Conservation (phyloP, 805 yeast species). For the Pichia nanzhaoensis region DNA sequence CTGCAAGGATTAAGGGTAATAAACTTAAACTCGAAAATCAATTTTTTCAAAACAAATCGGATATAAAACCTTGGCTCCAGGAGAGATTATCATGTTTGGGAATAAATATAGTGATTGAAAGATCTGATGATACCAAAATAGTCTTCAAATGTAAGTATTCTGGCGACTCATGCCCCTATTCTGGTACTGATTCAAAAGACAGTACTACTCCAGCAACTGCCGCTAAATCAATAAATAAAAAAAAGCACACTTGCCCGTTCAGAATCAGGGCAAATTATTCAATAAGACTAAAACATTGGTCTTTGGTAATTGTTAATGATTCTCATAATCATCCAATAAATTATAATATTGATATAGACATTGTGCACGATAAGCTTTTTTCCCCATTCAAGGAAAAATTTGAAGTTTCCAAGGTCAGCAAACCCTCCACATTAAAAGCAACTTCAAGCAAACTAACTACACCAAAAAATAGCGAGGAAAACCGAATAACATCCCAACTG, state of each 20-base stretch:
- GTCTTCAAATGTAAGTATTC: slow-evolving; percentile 54
- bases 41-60: slow-evolving; percentile 36
- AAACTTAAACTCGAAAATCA: slow-evolving; percentile 18
- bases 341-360: slow-evolving; percentile 2
- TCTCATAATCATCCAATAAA: slow-evolving; percentile 47
- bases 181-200: slow-evolving; percentile 10
- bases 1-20: too few relatives aligned
- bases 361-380: neutral
- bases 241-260: slow-evolving; percentile 47
- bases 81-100: slow-evolving; percentile 42
- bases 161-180: neutral
- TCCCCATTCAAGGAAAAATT: too few relatives aligned
- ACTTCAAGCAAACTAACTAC: neutral
- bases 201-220: neutral
- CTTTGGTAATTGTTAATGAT: slow-evolving; percentile 53
- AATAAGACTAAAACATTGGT: slow-evolving; percentile 46
- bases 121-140: slow-evolving; percentile 55
- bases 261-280: slow-evolving; percentile 59
- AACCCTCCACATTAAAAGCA: neutral
- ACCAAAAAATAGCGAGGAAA: too few relatives aligned
- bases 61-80: slow-evolving; percentile 59
- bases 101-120: slow-evolving; percentile 51
- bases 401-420: neutral
- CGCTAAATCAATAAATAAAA: slow-evolving; percentile 9
- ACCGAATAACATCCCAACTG: too few relatives aligned